Conservation (phyloP, 805 yeast species). For the Nakazawaea anatomiae region DNA sequence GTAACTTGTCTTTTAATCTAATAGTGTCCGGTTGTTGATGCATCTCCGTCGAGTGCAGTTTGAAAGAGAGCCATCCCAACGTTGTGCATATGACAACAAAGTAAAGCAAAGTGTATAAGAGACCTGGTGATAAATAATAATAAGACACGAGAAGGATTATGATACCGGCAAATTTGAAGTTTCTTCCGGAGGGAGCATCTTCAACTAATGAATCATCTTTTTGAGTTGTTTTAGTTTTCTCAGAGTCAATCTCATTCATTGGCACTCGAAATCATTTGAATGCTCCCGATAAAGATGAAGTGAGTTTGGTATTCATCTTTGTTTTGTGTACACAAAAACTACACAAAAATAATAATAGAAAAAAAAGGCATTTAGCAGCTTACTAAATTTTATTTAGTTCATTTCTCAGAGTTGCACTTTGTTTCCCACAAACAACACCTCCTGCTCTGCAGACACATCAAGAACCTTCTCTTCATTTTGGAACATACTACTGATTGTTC, state of each 20-base stretch:
- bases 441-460: conserved; percentile 13
- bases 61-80: background rate
- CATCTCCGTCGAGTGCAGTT: background rate
- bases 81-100: background rate
- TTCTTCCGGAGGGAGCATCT: no score
- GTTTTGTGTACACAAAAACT: no score
- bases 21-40: background rate
- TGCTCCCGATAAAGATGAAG: background rate
- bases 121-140: background rate
- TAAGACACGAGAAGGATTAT: background rate
- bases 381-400: no score
- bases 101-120: background rate
- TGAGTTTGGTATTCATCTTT: no score
- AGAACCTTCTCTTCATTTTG: conserved; percentile 10
- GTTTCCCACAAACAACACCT: conserved; percentile 18
- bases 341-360: no score
- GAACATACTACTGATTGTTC: conserved; percentile 14
- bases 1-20: conserved; percentile 10
- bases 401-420: conserved; percentile 6
- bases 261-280: background rate
- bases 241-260: background rate
- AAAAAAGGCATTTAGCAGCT: background rate
- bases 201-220: background rate
- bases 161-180: no score
- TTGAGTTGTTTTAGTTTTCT: background rate